Conservation (phyloP, 108 stramenopile species). For the Asterionellopsis glacialis region DNA sequence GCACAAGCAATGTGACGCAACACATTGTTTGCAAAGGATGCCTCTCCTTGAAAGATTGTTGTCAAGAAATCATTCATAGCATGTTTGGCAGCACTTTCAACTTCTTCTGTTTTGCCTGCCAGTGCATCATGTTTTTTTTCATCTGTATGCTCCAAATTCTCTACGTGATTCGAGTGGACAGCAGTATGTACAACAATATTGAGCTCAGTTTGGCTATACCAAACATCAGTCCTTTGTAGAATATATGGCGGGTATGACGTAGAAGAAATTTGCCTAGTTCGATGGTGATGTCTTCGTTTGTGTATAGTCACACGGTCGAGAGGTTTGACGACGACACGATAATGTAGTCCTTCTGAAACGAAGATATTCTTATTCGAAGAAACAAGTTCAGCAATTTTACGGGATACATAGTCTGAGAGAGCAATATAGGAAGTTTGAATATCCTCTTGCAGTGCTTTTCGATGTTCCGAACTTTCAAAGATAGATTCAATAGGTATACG, state of each 20-base stretch:
- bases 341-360: neutral
- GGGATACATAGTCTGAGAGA: no score
- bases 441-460: no score
- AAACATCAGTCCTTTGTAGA: constrained; percentile 67
- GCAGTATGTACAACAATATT: constrained; percentile 14
- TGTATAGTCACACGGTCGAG: neutral
- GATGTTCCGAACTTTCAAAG: no score
- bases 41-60: neutral
- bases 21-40: neutral
- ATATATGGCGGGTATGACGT: constrained; percentile 36
- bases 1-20: constrained; percentile 52
- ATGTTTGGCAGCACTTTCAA: neutral
- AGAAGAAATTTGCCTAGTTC: neutral
- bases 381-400: no score
- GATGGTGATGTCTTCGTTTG: neutral
- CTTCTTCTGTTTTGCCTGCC: no score
- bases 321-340: constrained; percentile 5
- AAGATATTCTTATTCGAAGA: no score
- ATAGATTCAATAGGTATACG: no score
- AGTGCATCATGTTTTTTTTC: neutral
- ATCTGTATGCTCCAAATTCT: neutral
- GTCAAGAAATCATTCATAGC: neutral
- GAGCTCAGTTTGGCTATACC: constrained; percentile 21
- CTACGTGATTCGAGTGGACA: neutral
- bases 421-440: no score